phyloP scores from a whole-genome alignment of 768 basidiomycete species.

The Trichaptum fuscoviolaceum region DNA sequence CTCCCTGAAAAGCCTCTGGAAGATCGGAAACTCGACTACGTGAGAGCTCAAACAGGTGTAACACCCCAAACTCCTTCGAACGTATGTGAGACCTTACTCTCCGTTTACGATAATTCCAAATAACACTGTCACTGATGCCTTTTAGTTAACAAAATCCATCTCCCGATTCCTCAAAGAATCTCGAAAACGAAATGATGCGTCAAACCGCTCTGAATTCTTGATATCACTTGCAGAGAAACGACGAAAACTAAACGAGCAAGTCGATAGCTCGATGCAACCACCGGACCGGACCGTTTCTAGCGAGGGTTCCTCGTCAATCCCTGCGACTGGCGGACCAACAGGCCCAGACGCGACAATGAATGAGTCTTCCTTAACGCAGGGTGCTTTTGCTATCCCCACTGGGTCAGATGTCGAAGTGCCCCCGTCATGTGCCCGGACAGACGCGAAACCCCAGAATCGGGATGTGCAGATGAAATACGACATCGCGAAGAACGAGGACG shows the following conservation, averaged over 20 bases:
- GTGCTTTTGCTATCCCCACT: neutral
- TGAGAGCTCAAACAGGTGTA: constrained; percentile 41
- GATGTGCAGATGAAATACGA: constrained; percentile 84
- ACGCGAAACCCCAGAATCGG: constrained; percentile 65
- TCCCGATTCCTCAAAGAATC: constrained; percentile 67
- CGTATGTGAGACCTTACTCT: constrained; percentile 36
- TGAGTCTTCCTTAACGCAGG: neutral
- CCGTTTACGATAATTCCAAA: constrained; percentile 3
- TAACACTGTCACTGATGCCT: constrained; percentile 9
- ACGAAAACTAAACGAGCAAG: constrained; percentile 31
- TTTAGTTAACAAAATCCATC: constrained; percentile 63
- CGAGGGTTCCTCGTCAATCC: neutral
- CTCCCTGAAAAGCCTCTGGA: constrained; percentile 39
- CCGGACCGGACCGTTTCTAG: constrained; percentile 20
- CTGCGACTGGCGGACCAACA: neutral
- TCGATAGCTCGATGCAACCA: constrained; percentile 19
- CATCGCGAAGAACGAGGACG: constrained; percentile 79
- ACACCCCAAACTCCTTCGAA: constrained; percentile 51
- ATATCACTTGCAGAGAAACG: constrained; percentile 53
- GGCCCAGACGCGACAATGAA: neutral
- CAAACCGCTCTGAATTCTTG: constrained; percentile 74
- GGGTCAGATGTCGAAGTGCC: constrained; percentile 4
- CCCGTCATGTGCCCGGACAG: constrained; percentile 65
- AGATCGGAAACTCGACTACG: constrained; percentile 64
- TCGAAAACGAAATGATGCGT: constrained; percentile 66